Conservation (phyloP, 768 basidiomycete genomes). For the Xanthoconium purpureum region DNA sequence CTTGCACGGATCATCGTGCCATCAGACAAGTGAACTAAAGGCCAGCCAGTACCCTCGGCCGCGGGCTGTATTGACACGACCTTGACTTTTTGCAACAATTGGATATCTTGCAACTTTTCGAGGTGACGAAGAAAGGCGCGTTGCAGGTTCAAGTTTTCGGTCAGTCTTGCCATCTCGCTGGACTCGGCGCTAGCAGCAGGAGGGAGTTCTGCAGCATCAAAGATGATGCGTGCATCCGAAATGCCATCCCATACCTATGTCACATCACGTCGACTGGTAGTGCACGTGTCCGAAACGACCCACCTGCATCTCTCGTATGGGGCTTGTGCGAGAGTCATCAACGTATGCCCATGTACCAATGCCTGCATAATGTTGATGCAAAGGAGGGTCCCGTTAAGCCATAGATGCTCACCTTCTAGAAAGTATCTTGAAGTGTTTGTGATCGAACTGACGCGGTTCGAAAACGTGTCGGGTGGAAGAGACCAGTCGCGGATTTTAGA, state of each 20-base stretch:
- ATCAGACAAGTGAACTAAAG: slow-evolving; percentile 69
- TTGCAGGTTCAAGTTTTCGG: slow-evolving; percentile 93
- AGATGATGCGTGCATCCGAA: slow-evolving; percentile 74
- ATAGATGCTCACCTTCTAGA: slow-evolving; percentile 49
- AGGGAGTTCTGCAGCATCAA: slow-evolving; percentile 50
- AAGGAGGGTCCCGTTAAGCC: neutral
- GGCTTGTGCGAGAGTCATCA: slow-evolving; percentile 60
- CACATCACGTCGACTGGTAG: neutral
- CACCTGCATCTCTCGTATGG: slow-evolving; percentile 86
- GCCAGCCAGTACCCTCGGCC: slow-evolving; percentile 65
- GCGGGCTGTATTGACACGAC: slow-evolving; percentile 65
- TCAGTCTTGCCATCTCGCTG: slow-evolving; percentile 73
- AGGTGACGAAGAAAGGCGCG: slow-evolving; percentile 73
- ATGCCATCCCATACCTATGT: slow-evolving; percentile 88
- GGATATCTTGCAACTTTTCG: slow-evolving; percentile 46
- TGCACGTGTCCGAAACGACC: slow-evolving; percentile 8
- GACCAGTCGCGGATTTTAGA: slow-evolving; percentile 67
- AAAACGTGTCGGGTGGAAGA: slow-evolving; percentile 51
- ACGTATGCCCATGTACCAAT: slow-evolving; percentile 85
- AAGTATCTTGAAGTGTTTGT: slow-evolving; percentile 71
- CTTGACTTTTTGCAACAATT: slow-evolving; percentile 68
- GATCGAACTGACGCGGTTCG: slow-evolving; percentile 84
- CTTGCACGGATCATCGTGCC: slow-evolving; percentile 64
- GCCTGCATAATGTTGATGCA: slow-evolving; percentile 39
- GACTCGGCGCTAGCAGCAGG: slow-evolving; percentile 28